phyloP scores from a whole-genome alignment of 1,284 basidiomycete species.

The Boletellus deceptivus region DNA sequence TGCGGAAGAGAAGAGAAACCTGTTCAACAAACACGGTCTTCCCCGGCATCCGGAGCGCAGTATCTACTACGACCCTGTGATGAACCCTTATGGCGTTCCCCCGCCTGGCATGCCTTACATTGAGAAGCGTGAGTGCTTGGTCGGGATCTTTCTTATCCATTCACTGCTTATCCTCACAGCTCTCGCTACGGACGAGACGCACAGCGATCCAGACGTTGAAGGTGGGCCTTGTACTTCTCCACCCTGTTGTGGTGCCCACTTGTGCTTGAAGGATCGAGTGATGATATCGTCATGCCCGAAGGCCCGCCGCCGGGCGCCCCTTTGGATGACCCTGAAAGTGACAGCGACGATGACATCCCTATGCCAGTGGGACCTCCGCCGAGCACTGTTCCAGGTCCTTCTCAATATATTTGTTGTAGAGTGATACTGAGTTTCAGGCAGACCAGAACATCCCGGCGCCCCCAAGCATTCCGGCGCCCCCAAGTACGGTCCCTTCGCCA shows the following conservation, averaged over 20 bases:
- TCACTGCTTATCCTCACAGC: slow-evolving; percentile 38
- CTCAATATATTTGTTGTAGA: slow-evolving; percentile 2
- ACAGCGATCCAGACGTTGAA: slow-evolving; percentile 55
- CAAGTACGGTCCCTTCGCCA: slow-evolving; percentile 4
- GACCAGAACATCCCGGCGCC: slow-evolving; percentile 21
- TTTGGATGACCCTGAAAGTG: slow-evolving; percentile 39
- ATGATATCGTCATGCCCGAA: slow-evolving; percentile 69
- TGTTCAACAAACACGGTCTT: slow-evolving; percentile 80
- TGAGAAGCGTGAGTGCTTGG: slow-evolving; percentile 68
- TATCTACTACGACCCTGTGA: slow-evolving; percentile 88
- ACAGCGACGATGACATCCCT: slow-evolving; percentile 77
- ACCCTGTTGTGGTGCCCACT: slow-evolving; percentile 1
- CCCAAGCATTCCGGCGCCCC: slow-evolving; percentile 15
- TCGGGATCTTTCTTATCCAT: slow-evolving; percentile 4
- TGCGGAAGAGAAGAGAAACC: slow-evolving; percentile 52
- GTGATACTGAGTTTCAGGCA: slow-evolving; percentile 14
- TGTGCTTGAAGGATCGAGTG: slow-evolving; percentile 41
- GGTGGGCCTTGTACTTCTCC: slow-evolving; percentile 32
- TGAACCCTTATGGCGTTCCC: slow-evolving; percentile 94
- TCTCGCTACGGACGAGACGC: slow-evolving; percentile 58
- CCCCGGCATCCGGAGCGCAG: slow-evolving; percentile 85
- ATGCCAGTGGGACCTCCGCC: slow-evolving; percentile 86
- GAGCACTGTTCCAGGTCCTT: slow-evolving; percentile 20
- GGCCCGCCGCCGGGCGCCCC: slow-evolving; percentile 59
- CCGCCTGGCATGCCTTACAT: slow-evolving; percentile 95